Base-by-base conservation (phyloP, 176 grass and related monocot genomes). In the Raddia distichophylla region DNA sequence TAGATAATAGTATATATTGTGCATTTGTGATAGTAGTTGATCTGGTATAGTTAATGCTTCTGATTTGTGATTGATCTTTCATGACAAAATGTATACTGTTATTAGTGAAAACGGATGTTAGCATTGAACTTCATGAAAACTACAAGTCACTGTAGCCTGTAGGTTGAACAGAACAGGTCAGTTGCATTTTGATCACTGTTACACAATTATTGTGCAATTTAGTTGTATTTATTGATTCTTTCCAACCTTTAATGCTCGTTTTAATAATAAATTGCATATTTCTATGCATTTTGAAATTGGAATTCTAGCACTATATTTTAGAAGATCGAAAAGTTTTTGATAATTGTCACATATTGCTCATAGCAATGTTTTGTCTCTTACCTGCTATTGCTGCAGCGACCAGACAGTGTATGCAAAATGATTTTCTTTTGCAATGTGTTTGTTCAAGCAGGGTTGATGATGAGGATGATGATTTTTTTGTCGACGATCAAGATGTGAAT, bases 401-500 rank as follows among this genome's bases (percentile, higher is more conserved):
- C 5, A 69, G n/a, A 61, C 72, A 77, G n/a, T 49, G 20, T 46
- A 53, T 37, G 10, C 4, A 51, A 45, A 78, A 73, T 82, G 46
- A 67, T 58, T 77, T 55, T 73, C 64, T 80, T 87, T 71, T 50
- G 48, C 33, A 63, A 87, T 62, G 54, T 84, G 32, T 68, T 84
- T 89, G 42, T 87, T 73, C 5, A 75, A 86, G 69, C 78, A 98
- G 90, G 89, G 85, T 87, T 18, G 87, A 95, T 83, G 91, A 93
- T 5, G 97, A 95, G 52, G 96, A 96, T 45, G 97, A 96, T 42
- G 91, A 96, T 77, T 90, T 90, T 64, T 90, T 91, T 91, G 90
- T 99, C 46, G 92, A 96, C 8, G 97, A 99, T 62, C 97, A 92
- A 90, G 93, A 99, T 67, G 85, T 99, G 73, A 91, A 89, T 77